phyloP scores from a whole-genome alignment of 2,329 filamentous ascomycete genomes.

The Parafenestella ontariensis region DNA sequence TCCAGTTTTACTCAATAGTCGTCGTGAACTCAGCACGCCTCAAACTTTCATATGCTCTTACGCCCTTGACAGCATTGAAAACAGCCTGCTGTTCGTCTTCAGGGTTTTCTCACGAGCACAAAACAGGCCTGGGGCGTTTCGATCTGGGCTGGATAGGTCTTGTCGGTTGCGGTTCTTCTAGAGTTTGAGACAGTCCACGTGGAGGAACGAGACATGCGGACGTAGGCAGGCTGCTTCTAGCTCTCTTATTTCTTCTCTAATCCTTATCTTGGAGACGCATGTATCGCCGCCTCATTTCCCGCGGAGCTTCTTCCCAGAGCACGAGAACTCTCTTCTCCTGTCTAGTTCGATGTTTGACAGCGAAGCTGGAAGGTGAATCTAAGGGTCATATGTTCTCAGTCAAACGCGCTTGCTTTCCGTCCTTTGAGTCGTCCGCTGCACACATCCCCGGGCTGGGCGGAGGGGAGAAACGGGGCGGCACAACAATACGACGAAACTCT shows the following conservation, averaged over 20 bases:
- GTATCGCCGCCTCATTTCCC: too few relatives aligned
- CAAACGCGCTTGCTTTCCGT: background rate
- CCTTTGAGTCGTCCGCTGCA: background rate
- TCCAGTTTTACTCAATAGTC: too few relatives aligned
- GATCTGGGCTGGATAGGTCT: slow-evolving; percentile 27
- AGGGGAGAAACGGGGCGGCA: slow-evolving; percentile 10
- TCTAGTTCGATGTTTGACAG: too few relatives aligned
- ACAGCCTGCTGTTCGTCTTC: slow-evolving; percentile 29
- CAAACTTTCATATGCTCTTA: slow-evolving; percentile 3
- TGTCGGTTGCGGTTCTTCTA: slow-evolving; percentile 40
- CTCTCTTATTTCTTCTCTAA: slow-evolving; percentile 8
- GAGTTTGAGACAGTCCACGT: slow-evolving; percentile 38
- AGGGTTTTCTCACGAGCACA: slow-evolving; percentile 34
- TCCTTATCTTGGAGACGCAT: slow-evolving; percentile 18
- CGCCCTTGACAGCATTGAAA: slow-evolving; percentile 21
- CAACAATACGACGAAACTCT: slow-evolving; percentile 3
- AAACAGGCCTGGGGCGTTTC: slow-evolving; percentile 35
- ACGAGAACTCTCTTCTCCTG: too few relatives aligned
- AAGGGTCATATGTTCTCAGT: background rate
- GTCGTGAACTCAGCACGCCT: too few relatives aligned
- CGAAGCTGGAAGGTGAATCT: too few relatives aligned
- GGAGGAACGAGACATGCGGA: slow-evolving; percentile 24
- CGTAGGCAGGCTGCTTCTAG: too few relatives aligned
- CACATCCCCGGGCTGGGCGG: slow-evolving; percentile 10
- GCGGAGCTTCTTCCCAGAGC: too few relatives aligned